Percentiles rank a stretch among this genome's conserved stretches.
phyloP scores from a whole-genome alignment of 176 grass and related monocot genomes.

The Bolboschoenus planiculmis region DNA sequence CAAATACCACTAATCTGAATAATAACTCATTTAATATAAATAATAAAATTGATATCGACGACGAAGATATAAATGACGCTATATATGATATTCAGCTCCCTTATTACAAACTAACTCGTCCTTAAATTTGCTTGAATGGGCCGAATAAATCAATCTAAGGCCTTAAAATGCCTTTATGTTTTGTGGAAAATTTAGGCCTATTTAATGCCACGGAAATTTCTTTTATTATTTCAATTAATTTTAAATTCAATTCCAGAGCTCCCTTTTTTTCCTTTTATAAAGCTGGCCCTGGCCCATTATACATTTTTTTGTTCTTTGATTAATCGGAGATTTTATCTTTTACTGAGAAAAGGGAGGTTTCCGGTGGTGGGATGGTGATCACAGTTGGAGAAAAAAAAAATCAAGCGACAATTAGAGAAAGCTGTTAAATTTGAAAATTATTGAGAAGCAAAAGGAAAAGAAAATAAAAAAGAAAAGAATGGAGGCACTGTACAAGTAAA shows the following conservation, averaged over 20 bases:
- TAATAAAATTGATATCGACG: too few relatives aligned
- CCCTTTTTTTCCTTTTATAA: neutral
- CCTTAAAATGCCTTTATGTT: too few relatives aligned
- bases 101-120: too few relatives aligned
- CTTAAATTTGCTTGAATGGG: too few relatives aligned
- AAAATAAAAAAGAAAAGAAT: neutral
- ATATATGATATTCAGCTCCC: too few relatives aligned
- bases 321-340: neutral
- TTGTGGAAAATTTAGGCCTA: too few relatives aligned
- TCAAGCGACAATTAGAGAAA: neutral
- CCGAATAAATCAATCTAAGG: too few relatives aligned
- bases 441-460: neutral
- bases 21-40: too few relatives aligned
- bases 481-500: neutral
- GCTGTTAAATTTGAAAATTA: slow-evolving; percentile 21
- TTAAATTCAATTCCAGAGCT: neutral
- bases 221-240: neutral
- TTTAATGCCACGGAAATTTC: neutral
- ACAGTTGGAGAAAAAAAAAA: neutral
- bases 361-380: neutral
- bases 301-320: neutral
- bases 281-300: neutral
- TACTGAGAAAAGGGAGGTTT: neutral
- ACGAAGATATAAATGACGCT: too few relatives aligned
- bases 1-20: too few relatives aligned